Evolutionary conservation across 108 stramenopile genomes (phyloP).

Genomic region (Cyclostephanos tholiformis): DNA sequence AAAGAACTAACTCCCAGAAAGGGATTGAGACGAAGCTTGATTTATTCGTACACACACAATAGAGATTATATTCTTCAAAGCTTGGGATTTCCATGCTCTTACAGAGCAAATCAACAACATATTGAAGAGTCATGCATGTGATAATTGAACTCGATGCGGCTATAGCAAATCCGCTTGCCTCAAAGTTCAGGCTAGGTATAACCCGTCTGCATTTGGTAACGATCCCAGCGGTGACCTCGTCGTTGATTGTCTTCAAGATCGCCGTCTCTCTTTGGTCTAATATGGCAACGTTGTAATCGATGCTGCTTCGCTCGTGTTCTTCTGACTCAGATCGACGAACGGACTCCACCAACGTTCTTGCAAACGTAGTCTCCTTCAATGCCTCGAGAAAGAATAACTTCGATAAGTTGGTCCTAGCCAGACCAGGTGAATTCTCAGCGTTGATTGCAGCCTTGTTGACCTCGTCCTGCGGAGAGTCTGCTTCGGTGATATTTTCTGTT

Average conservation of each 20-base stretch:
- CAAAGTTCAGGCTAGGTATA: neutral
- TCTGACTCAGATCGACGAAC: neutral
- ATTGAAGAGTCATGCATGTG: neutral
- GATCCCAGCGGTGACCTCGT: conserved; percentile 7
- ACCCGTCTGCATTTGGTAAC: conserved; percentile 3
- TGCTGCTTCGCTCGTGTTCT: neutral
- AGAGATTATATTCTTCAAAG: conserved; percentile 3
- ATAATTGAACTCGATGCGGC: neutral
- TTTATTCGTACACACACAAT: conserved; percentile 15
- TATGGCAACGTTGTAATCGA: neutral
- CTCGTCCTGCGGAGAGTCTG: neutral
- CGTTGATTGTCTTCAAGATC: conserved; percentile 7
- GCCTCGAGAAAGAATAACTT: conserved; percentile 12
- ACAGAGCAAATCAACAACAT: neutral
- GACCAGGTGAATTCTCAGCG: neutral
- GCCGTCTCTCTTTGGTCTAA: neutral
- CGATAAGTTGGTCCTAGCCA: neutral
- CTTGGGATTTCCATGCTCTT: neutral
- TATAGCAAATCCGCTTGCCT: neutral
- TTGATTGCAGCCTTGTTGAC: neutral
- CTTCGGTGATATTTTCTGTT: neutral
- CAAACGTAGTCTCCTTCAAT: neutral
- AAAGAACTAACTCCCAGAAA: conserved; percentile 27
- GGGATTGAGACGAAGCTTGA: conserved; percentile 14
- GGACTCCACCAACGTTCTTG: neutral